Conservation (phyloP, 2,329 filamentous ascomycete species). For the Sporothrix protearum region DNA sequence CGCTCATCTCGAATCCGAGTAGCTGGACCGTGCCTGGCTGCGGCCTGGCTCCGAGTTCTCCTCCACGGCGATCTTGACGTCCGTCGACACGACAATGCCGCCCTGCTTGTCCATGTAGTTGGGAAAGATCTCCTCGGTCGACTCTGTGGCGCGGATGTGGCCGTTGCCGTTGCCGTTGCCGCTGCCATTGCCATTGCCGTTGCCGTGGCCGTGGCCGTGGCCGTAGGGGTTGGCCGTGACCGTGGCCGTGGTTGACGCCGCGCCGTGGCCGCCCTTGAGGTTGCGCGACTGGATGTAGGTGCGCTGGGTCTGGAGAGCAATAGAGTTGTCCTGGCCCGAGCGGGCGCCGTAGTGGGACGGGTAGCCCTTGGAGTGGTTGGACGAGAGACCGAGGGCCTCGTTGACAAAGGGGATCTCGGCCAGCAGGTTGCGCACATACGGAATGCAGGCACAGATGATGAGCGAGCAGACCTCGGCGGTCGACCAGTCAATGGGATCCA, state of each 20-base stretch:
- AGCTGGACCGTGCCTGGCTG: slow-evolving; percentile 11
- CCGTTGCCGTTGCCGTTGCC: background rate
- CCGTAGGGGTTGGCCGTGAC: background rate
- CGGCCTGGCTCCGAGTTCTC: background rate
- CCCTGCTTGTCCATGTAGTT: slow-evolving; percentile 16
- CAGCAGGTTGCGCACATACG: slow-evolving; percentile 21
- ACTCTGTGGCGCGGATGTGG: slow-evolving; percentile 11
- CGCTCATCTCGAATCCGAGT: background rate
- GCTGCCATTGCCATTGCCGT: background rate
- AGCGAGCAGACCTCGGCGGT: slow-evolving; percentile 38
- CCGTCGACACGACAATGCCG: slow-evolving; percentile 16
- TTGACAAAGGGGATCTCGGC: slow-evolving; percentile 21
- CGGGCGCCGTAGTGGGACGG: slow-evolving; percentile 7
- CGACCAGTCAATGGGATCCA: slow-evolving; percentile 35
- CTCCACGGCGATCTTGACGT: slow-evolving; percentile 17
- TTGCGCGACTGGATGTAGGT: slow-evolving; percentile 17
- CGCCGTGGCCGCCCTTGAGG: background rate
- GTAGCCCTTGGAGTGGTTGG: slow-evolving; percentile 18
- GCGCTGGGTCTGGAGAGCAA: slow-evolving; percentile 15
- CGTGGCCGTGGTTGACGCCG: background rate
- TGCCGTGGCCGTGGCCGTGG: too few relatives aligned
- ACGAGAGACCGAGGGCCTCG: slow-evolving; percentile 14
- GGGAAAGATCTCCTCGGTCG: slow-evolving; percentile 20
- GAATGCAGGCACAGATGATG: slow-evolving; percentile 35
- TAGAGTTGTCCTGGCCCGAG: slow-evolving; percentile 12